These are phyloP conservation scores for Cardiospermum halicacabum DNA, from an alignment of 345 rosid genomes.

Conservation along the genomic window DNA sequence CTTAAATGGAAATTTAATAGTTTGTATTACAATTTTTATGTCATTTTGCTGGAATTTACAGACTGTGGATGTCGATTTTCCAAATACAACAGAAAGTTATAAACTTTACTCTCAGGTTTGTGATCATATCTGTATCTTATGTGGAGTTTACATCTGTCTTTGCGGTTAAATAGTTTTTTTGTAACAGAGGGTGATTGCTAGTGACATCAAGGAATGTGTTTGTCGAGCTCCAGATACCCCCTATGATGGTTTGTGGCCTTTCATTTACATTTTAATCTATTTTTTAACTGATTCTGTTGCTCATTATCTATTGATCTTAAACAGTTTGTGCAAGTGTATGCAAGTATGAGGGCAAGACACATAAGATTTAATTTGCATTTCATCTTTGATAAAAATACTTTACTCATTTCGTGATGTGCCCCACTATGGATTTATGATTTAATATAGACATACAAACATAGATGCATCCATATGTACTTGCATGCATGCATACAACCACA, in stretches of 20 bases:
- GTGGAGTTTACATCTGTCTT: constrained; percentile 1
- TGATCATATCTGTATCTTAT: constrained; percentile 14
- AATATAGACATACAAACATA: too few species aligned
- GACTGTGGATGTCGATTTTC: constrained; percentile 76
- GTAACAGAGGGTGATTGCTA: constrained; percentile 81
- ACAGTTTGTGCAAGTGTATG: neutral
- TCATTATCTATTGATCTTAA: neutral
- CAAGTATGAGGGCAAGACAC: neutral
- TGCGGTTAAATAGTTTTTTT: constrained; percentile 24
- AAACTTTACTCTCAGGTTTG: constrained; percentile 83
- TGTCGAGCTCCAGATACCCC: constrained; percentile 98
- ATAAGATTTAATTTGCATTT: neutral
- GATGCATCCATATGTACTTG: too few species aligned
- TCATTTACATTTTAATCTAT: constrained; percentile 6
- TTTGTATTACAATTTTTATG: neutral
- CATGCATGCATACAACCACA: too few species aligned
- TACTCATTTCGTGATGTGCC: too few species aligned
- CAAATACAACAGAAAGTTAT: constrained; percentile 91
- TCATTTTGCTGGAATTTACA: constrained; percentile 24
- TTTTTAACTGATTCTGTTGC: neutral
- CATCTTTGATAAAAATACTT: neutral
- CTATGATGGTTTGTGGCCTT: constrained; percentile 64
- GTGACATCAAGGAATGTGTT: constrained; percentile 95
- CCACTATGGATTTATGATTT: too few species aligned
- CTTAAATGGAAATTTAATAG: neutral